A percentile compares a stretch with the other conserved stretches of the same genome.
Evolutionary conservation across 2,329 filamentous ascomycete genomes (phyloP).

Genomic region (Trichothecium sympodiale): DNA sequence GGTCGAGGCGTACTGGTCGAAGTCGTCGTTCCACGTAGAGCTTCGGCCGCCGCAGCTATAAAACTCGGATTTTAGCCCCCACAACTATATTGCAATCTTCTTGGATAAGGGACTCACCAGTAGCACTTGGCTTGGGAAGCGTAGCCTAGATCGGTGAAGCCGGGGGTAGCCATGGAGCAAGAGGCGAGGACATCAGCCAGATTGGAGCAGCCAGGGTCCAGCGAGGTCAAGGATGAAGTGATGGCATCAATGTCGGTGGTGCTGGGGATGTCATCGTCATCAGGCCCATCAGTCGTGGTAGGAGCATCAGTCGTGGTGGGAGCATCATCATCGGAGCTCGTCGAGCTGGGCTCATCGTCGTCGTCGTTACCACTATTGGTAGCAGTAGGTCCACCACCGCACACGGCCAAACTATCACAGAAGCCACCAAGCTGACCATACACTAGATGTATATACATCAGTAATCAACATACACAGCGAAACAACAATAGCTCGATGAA

Average conservation of each 20-base stretch:
- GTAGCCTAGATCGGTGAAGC: constrained; percentile 14
- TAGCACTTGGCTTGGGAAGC: constrained; percentile 19
- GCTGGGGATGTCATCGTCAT: neutral
- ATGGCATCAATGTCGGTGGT: neutral
- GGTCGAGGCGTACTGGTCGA: constrained; percentile 17
- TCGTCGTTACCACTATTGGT: neutral
- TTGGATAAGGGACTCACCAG: constrained; percentile 17
- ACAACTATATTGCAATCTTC: too few species aligned
- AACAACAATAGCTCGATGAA: too few species aligned
- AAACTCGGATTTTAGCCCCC: too few species aligned
- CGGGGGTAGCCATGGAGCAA: constrained; percentile 12
- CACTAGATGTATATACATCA: too few species aligned
- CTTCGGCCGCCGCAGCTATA: constrained; percentile 11
- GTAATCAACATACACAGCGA: too few species aligned
- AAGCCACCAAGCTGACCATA: neutral
- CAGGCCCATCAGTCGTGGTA: neutral
- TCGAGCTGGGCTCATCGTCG: neutral
- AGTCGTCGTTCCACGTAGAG: constrained; percentile 17
- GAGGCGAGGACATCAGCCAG: constrained; percentile 16
- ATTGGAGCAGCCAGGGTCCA: constrained; percentile 12
- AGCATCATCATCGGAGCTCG: neutral
- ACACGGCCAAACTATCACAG: neutral
- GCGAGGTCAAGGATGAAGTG: constrained; percentile 7
- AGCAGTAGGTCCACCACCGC: neutral
- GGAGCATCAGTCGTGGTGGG: neutral